phyloP scores from a whole-genome alignment of 306 rosid genomes.

The Mimosa pudica region DNA sequence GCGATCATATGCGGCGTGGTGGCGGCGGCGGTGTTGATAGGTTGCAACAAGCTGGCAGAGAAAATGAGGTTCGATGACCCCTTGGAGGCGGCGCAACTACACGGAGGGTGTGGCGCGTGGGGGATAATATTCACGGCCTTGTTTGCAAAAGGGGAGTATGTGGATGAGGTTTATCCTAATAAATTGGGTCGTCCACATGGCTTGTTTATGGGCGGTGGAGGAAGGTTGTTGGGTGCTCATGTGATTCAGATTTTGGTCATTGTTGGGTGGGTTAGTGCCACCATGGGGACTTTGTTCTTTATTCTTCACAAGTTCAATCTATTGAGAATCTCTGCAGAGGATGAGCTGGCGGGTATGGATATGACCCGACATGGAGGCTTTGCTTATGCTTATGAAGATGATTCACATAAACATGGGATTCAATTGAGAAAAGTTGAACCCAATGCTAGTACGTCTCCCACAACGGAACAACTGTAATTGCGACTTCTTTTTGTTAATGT shows the following conservation, averaged over 20 bases:
- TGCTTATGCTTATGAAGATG: constrained; percentile 37
- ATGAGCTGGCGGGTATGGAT: constrained; percentile 56
- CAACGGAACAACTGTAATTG: not conserved
- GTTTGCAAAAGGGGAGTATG: constrained; percentile 44
- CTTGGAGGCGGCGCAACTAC: constrained; percentile 51
- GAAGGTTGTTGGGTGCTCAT: constrained; percentile 4
- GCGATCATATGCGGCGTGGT: constrained; percentile 42
- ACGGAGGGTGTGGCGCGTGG: constrained; percentile 58
- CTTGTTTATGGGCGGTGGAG: constrained; percentile 50
- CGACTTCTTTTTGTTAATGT: not conserved
- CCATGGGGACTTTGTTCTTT: constrained; percentile 15
- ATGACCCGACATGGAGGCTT: constrained; percentile 50
- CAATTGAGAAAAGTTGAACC: constrained; percentile 5
- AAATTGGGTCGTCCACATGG: constrained; percentile 39
- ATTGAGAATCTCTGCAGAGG: constrained; percentile 11
- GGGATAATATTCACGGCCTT: constrained; percentile 49
- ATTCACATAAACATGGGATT: constrained; percentile 2
- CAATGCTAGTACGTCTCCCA: not conserved
- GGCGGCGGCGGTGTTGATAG: constrained; percentile 43
- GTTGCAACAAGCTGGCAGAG: constrained; percentile 48
- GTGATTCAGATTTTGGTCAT: constrained; percentile 27
- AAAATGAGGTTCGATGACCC: constrained; percentile 48
- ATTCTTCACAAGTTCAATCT: constrained; percentile 15
- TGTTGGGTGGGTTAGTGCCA: constrained; percentile 20
- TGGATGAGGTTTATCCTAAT: constrained; percentile 43